Conservation (phyloP, 768 basidiomycete genomes). For the Kwoniella pini region DNA sequence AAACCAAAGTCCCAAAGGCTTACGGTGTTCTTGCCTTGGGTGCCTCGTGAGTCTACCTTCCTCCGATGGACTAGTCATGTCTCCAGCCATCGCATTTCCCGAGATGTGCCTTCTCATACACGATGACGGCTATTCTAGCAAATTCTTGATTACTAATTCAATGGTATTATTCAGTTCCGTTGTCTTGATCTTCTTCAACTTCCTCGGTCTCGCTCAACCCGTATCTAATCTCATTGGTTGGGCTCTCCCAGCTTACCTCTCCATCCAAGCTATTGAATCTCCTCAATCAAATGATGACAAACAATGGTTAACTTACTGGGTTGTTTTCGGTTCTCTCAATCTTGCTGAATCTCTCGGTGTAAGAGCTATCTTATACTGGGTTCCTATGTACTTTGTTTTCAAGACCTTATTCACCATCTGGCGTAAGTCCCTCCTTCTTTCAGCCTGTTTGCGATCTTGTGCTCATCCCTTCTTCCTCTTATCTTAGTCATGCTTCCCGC, state of each 20-base stretch:
- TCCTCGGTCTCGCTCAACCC: conserved; percentile 76
- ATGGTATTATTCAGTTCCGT: conserved; percentile 32
- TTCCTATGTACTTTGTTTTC: conserved; percentile 92
- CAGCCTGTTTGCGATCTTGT: not conserved
- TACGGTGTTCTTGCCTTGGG: conserved; percentile 78
- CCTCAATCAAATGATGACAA: conserved; percentile 77
- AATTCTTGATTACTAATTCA: not conserved
- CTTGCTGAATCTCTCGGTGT: conserved; percentile 85
- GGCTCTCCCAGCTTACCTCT: conserved; percentile 91
- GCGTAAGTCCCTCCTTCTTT: conserved; percentile 65
- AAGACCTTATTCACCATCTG: conserved; percentile 89
- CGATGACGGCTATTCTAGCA: not conserved
- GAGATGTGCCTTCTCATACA: not conserved
- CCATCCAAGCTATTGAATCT: conserved; percentile 87
- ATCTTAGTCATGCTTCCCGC: conserved; percentile 42
- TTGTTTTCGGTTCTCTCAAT: conserved; percentile 87
- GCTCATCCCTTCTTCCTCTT: not conserved
- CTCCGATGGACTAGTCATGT: not conserved
- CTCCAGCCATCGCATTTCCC: too few species aligned
- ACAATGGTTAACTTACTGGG: conserved; percentile 98
- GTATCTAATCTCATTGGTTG: conserved; percentile 94
- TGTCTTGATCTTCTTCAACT: conserved; percentile 56
- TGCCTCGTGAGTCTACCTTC: conserved; percentile 61
- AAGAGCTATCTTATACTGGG: conserved; percentile 77
- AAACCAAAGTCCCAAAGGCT: conserved; percentile 89